A percentile compares a stretch with the other conserved stretches of the same genome.
Conservation (phyloP, 352 stramenopile genomes). For the Phytophthora tubulina region DNA sequence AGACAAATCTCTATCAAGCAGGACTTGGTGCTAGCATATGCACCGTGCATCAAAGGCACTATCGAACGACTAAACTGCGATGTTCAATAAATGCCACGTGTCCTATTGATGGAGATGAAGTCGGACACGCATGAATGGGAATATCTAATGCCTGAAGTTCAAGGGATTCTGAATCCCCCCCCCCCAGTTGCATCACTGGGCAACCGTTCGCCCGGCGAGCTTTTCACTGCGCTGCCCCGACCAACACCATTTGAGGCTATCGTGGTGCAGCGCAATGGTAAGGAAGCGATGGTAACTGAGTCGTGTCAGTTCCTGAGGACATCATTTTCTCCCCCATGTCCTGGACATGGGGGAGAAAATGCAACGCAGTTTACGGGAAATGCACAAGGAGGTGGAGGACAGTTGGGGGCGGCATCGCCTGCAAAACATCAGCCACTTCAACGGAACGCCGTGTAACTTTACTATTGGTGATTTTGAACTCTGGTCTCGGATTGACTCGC, state of each 20-base stretch:
- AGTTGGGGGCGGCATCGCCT: not conserved
- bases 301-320: not conserved
- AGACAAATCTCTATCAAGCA: not conserved
- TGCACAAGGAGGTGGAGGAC: conserved; percentile 13
- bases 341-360: not conserved
- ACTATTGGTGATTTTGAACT: conserved; percentile 12
- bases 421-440: not conserved
- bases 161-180: not conserved
- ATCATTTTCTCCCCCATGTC: not conserved
- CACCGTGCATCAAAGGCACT: not conserved
- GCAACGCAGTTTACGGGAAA: not conserved
- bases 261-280: not conserved
- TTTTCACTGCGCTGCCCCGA: not conserved
- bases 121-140: not conserved
- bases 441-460: not conserved
- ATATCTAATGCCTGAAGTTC: not conserved
- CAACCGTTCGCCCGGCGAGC: not conserved
- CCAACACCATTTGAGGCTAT: not conserved
- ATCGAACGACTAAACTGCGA: not conserved
- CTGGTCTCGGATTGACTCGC: conserved; percentile 14
- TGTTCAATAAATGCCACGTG: not conserved
- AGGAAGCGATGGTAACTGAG: not conserved
- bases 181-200: not conserved
- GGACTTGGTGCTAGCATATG: not conserved
- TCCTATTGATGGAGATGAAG: conserved; percentile 4